These are phyloP conservation scores for Rhynchosporium agropyri DNA, from an alignment of 2,329 filamentous ascomycete species.

Conservation along the genomic window DNA sequence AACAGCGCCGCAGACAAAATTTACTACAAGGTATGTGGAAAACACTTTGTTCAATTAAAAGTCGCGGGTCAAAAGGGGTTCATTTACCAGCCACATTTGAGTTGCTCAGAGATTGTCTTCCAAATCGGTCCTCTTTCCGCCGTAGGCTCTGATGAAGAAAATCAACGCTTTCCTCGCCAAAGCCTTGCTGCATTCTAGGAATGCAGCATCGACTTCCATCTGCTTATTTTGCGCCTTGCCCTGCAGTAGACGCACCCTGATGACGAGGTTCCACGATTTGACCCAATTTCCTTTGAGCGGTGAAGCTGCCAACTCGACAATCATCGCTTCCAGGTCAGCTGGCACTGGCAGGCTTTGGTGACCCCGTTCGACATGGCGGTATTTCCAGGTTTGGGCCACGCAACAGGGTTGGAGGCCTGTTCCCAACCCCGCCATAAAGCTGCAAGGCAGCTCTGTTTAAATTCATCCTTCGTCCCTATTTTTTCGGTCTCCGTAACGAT, in stretches of 20 bases:
- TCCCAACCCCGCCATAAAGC: constrained; percentile 36
- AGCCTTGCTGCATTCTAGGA: constrained; percentile 2
- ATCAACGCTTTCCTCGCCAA: constrained; percentile 8
- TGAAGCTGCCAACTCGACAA: constrained; percentile 32
- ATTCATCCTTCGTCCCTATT: constrained; percentile 27
- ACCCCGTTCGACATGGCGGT: constrained; percentile 29
- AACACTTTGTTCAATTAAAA: constrained; percentile 6
- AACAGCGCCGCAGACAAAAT: constrained; percentile 70
- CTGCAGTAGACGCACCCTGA: constrained; percentile 22
- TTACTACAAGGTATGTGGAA: constrained; percentile 81
- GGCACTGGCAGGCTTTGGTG: constrained; percentile 27
- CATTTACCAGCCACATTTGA: no score
- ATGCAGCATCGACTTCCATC: constrained; percentile 12
- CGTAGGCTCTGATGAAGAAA: not conserved
- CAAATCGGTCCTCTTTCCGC: no score
- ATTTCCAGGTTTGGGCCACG: constrained; percentile 29
- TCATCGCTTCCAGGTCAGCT: constrained; percentile 26
- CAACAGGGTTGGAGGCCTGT: constrained; percentile 33
- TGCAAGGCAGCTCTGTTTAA: constrained; percentile 22
- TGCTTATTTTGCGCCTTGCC: constrained; percentile 20
- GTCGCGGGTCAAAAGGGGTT: not conserved
- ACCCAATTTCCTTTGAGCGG: constrained; percentile 29
- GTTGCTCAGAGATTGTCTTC: no score
- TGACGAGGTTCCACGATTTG: constrained; percentile 30
- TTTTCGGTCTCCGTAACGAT: constrained; percentile 7